phyloP scores from a whole-genome alignment of 1,284 basidiomycete genomes.

The Tylopilus sp. region DNA sequence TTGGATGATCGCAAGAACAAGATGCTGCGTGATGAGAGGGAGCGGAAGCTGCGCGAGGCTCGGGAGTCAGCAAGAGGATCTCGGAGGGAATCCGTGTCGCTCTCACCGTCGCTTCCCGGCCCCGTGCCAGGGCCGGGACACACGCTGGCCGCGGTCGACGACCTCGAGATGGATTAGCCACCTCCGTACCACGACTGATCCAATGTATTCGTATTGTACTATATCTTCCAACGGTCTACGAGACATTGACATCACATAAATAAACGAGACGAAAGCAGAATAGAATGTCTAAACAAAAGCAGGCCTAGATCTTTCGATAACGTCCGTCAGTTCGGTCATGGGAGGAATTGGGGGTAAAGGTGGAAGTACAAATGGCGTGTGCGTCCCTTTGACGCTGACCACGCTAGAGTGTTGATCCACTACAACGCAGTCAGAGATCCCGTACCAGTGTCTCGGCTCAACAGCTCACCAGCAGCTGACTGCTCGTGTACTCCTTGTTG shows the following conservation, averaged over 20 bases:
- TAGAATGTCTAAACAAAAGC: slow-evolving; percentile 24
- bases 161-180: slow-evolving; percentile 16
- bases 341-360: slow-evolving; percentile 38
- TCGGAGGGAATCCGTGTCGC: neutral
- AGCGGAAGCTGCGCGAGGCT: slow-evolving; percentile 48
- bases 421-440: slow-evolving; percentile 3
- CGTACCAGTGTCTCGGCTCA: neutral
- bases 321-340: slow-evolving; percentile 27
- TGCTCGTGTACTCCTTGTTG: slow-evolving; percentile 43
- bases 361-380: slow-evolving; percentile 40
- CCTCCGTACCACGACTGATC: slow-evolving; percentile 26
- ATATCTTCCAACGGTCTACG: slow-evolving; percentile 3
- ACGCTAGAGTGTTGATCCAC: neutral
- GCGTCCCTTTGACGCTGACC: slow-evolving; percentile 9
- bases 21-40: slow-evolving; percentile 50
- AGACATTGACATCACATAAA: neutral
- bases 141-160: slow-evolving; percentile 15
- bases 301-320: slow-evolving; percentile 36
- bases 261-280: neutral
- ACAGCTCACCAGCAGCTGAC: slow-evolving; percentile 18
- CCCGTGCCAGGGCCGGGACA: slow-evolving; percentile 26
- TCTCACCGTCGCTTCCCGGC: neutral
- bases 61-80: slow-evolving; percentile 6
- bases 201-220: too few species aligned
- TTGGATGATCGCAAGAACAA: slow-evolving; percentile 69